phyloP scores from a whole-genome alignment of 495 filamentous ascomycete species.

The Pseudomonodictys pantanalensis region DNA sequence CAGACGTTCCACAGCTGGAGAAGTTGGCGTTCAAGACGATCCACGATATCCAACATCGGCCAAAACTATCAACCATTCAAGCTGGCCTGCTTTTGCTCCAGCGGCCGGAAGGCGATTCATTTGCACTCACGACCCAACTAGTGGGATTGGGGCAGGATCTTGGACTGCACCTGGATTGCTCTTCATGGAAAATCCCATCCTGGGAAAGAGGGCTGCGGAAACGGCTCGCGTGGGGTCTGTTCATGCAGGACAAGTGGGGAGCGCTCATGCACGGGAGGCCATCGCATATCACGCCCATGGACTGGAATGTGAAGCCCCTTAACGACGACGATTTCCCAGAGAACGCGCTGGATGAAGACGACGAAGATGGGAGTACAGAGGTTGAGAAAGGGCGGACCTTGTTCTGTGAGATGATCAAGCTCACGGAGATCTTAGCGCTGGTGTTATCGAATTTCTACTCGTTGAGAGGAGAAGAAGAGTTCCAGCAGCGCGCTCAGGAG shows the following conservation, averaged over 20 bases:
- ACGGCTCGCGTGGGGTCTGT: conserved; percentile 78
- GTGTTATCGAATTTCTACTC: conserved; percentile 63
- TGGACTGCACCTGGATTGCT: conserved; percentile 76
- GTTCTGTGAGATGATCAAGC: conserved; percentile 58
- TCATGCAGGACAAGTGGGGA: conserved; percentile 86
- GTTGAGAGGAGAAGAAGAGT: conserved; percentile 53
- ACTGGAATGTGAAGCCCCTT: conserved; percentile 72
- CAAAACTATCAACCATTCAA: conserved; percentile 87
- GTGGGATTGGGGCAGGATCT: conserved; percentile 73
- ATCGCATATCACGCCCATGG: conserved; percentile 68
- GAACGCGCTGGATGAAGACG: conserved; percentile 53
- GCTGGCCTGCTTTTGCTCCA: conserved; percentile 83
- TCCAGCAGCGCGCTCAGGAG: conserved; percentile 49
- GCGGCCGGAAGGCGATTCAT: conserved; percentile 74
- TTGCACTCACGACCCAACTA: conserved; percentile 78
- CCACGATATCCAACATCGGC: conserved; percentile 70
- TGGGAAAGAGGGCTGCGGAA: conserved; percentile 80
- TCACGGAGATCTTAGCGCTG: conserved; percentile 60
- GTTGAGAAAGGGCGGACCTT: conserved; percentile 64
- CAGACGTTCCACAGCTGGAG: conserved; percentile 71
- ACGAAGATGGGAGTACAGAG: conserved; percentile 55
- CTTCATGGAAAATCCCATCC: conserved; percentile 72
- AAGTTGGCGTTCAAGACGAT: conserved; percentile 68
- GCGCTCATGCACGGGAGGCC: conserved; percentile 76
- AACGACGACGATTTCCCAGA: conserved; percentile 69